Base-by-base conservation (phyloP, 345 rosid species). In the Camelina hispida region DNA sequence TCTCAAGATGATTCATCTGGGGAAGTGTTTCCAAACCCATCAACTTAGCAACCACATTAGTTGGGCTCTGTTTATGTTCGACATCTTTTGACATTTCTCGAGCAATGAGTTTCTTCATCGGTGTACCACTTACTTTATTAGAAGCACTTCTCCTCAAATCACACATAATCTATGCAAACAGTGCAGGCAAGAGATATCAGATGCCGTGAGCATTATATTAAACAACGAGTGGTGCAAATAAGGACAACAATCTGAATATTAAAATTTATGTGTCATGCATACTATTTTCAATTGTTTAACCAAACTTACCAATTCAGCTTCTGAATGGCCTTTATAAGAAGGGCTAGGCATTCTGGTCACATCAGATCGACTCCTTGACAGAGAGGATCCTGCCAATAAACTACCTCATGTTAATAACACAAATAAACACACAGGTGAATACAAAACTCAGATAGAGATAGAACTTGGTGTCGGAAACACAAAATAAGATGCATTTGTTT, bases 11-110 rank as follows among this genome's bases (percentile, higher is more conserved):
- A 22, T 22, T 22, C 77, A 79, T 83, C 71, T 67, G 82, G 4
- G 98, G 96, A 18, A 93, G 83, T 71, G 96, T 64, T 59, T 96
- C 99, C 50, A 96, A 94, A 56, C 99, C 98, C 99, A 96, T 96
- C 78, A 96, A 80, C 88, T 91, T 93, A 73, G 98, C 99, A 68
- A 96, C 90, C 73, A 96, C 78, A 81, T 91, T 93, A 34, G 96
- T 84, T 38, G 86, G 77, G 71, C 77, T 83, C 56, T 77, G 87
- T 60, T 79, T 85, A 72, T 80, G 75, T 60, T 84, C 88, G 15
- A 80, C 83, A 68, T 95, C 97, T 84, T 85, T 92, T 15, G 89
- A 86, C 96, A 92, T 84, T 81, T 93, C 97, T 74, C 83, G 88
- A 43, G 90, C 96, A 58, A 93, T 83, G 61, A 95, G 90, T 58